These are phyloP conservation scores for Vinca minor DNA, from an alignment of 257 asterid species.

Conservation along the genomic window DNA sequence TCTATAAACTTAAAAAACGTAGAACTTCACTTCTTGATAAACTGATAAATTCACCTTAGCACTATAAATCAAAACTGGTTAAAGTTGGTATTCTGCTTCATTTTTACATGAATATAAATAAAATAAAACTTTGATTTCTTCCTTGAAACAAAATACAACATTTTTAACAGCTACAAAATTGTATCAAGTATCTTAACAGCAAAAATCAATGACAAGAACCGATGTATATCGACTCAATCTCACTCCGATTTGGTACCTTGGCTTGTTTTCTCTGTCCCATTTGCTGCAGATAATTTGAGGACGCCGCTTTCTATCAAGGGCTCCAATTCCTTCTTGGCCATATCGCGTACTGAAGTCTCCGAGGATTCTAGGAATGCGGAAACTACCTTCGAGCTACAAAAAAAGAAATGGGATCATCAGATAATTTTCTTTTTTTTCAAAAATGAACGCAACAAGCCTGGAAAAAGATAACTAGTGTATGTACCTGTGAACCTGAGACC, in stretches of 20 bases:
- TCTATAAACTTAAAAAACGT: too few relatives aligned
- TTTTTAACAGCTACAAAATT: neutral
- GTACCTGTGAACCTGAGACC: conserved; percentile 84
- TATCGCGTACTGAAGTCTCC: conserved; percentile 32
- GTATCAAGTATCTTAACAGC: neutral
- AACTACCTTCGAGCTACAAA: conserved; percentile 52
- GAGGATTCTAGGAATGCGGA: conserved; percentile 57
- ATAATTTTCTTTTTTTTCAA: neutral
- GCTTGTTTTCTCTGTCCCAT: conserved; percentile 22
- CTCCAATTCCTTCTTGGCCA: conserved; percentile 57
- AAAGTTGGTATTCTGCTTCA: too few relatives aligned
- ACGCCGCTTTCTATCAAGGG: conserved; percentile 55
- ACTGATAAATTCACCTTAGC: too few relatives aligned
- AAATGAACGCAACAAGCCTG: neutral
- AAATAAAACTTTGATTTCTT: too few relatives aligned
- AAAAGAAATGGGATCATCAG: conserved; percentile 1
- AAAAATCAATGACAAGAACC: too few relatives aligned
- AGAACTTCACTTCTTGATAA: too few relatives aligned
- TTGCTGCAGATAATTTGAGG: too few relatives aligned
- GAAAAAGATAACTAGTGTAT: neutral
- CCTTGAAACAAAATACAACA: neutral
- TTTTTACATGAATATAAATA: too few relatives aligned
- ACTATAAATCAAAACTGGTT: too few relatives aligned
- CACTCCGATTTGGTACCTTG: conserved; percentile 8
- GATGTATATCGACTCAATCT: too few relatives aligned